Conservation (phyloP, 139 green algal species). For the Microglena sp. region DNA sequence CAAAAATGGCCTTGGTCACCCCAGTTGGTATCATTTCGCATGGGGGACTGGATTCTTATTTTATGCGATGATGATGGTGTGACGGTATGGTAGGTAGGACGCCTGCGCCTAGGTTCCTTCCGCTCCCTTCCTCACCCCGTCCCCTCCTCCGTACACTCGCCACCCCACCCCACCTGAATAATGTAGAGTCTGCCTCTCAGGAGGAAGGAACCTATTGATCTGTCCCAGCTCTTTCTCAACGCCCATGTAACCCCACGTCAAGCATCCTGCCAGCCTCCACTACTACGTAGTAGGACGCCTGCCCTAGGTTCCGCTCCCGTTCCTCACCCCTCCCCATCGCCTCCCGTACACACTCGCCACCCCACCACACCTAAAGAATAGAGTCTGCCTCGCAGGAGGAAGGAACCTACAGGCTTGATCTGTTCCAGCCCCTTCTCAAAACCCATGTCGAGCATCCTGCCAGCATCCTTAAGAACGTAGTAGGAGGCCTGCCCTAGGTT, state of each 20-base stretch:
- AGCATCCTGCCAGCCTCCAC: slow-evolving; percentile 90
- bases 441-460: slow-evolving; percentile 90
- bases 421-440: slow-evolving; percentile 60
- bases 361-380: slow-evolving; percentile 72
- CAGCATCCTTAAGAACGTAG: slow-evolving; percentile 82
- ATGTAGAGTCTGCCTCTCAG: slow-evolving; percentile 59
- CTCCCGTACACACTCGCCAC: neutral
- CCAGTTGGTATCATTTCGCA: no score
- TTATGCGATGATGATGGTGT: no score
- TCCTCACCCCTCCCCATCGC: neutral
- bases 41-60: no score
- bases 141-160: no score
- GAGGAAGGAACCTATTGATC: slow-evolving; percentile 16
- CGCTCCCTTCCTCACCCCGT: slow-evolving; percentile 15
- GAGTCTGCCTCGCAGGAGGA: slow-evolving; percentile 53
- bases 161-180: no score
- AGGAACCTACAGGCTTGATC: slow-evolving; percentile 28
- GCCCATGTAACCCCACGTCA: slow-evolving; percentile 73
- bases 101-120: no score
- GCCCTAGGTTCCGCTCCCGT: no score
- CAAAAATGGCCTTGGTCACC: no score
- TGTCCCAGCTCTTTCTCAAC: slow-evolving; percentile 59
- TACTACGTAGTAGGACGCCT: slow-evolving; percentile 72
- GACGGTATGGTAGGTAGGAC: no score
- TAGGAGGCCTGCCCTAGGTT: slow-evolving; percentile 47